Conservation (phyloP, 768 basidiomycete genomes). For the Tylopilus sp. region DNA sequence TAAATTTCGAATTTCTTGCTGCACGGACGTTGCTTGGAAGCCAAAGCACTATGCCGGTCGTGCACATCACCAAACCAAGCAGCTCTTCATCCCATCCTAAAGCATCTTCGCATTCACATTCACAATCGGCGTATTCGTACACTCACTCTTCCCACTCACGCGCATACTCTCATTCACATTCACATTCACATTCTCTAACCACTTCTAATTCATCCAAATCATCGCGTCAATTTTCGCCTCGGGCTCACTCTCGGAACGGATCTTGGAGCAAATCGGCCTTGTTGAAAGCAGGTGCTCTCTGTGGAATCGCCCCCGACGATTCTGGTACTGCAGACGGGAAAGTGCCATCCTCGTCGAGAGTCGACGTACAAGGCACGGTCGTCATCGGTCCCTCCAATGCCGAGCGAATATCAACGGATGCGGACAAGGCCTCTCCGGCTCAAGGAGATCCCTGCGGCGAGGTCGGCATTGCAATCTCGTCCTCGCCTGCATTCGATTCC, state of each 20-base stretch:
- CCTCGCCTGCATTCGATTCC: slow-evolving; percentile 32
- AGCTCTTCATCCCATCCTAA: slow-evolving; percentile 24
- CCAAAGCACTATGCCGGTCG: slow-evolving; percentile 51
- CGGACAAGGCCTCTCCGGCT: slow-evolving; percentile 26
- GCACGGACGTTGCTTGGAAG: slow-evolving; percentile 64
- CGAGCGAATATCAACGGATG: not conserved
- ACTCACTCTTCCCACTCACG: slow-evolving; percentile 25
- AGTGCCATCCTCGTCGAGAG: slow-evolving; percentile 20
- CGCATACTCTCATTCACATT: slow-evolving; percentile 35
- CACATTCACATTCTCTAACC: slow-evolving; percentile 34
- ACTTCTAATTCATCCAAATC: slow-evolving; percentile 33
- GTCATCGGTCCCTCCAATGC: not conserved
- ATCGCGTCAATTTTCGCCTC: slow-evolving; percentile 17
- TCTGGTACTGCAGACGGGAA: slow-evolving; percentile 23
- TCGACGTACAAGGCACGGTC: slow-evolving; percentile 25
- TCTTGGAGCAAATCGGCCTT: slow-evolving; percentile 39
- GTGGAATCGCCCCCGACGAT: slow-evolving; percentile 24
- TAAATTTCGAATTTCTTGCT: slow-evolving; percentile 55
- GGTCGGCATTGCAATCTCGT: slow-evolving; percentile 44
- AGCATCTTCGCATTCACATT: slow-evolving; percentile 28
- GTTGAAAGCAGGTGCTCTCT: slow-evolving; percentile 32
- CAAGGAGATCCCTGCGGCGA: slow-evolving; percentile 22
- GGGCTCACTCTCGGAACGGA: slow-evolving; percentile 35
- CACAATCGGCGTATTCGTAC: slow-evolving; percentile 18
- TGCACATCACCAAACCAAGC: slow-evolving; percentile 22